These are phyloP conservation scores for Andrographis paniculata DNA, from an alignment of 305 asterid genomes.

Conservation along the genomic window DNA sequence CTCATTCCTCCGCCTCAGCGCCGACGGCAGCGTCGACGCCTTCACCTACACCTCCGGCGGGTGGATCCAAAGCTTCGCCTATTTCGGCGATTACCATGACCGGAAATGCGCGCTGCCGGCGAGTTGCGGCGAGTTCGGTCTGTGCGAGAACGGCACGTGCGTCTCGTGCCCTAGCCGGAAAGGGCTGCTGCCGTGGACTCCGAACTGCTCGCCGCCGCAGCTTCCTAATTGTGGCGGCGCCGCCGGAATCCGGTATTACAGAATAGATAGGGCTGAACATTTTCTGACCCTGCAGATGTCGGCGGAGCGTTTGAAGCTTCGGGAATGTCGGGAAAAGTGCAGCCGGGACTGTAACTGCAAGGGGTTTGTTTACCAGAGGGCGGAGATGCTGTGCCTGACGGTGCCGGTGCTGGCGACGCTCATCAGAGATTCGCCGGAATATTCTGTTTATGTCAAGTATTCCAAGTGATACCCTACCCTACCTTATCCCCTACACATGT, in stretches of 20 bases:
- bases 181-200: neutral
- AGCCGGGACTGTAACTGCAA: slow-evolving; percentile 2
- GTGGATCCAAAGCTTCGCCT: slow-evolving; percentile 2
- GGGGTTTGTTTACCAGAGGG: slow-evolving; percentile 1
- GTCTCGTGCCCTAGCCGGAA: slow-evolving; percentile 1
- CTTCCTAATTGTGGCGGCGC: slow-evolving; percentile 1
- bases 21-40: neutral
- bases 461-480: no score
- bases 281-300: neutral
- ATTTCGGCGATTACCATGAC: neutral
- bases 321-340: neutral
- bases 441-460: no score
- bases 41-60: neutral
- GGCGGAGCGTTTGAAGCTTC: neutral
- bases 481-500: no score
- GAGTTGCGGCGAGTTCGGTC: slow-evolving; percentile 8
- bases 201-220: slow-evolving; percentile 1
- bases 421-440: no score
- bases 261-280: neutral
- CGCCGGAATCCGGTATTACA: neutral
- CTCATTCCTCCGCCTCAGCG: neutral
- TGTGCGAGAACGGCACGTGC: slow-evolving; percentile 4
- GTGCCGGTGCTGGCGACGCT: slow-evolving; percentile 1
- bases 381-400: neutral
- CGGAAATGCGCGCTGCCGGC: slow-evolving; percentile 8